Evolutionary conservation across 208 protist species (phyloP), one percentile per base, ranked within the genome.

Genomic region (Leishmania guyanensis): DNA sequence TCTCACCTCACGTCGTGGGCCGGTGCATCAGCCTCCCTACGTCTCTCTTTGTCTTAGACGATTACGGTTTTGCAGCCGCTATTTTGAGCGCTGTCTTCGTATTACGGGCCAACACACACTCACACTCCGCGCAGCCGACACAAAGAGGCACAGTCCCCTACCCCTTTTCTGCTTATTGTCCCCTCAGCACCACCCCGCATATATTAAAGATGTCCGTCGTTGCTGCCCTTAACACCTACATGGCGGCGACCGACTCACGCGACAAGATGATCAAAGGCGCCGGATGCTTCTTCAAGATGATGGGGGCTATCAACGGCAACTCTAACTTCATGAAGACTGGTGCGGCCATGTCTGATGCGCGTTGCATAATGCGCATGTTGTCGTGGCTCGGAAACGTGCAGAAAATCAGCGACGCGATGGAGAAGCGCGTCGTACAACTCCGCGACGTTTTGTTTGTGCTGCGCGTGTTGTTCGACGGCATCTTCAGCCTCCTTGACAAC

Each of bases 401-500:
- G 77, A 93, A 92, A 70, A 46, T 96, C 62, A 86, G 77, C 48
- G 78, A 87, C 43, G 87, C 89, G 1, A 82, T 95, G 73, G 86
- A 89, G 72, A 92, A 90, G 81, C 72, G 82, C 72, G 72, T 75
- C 17, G 86, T 87, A 53, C 78, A 86, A 54, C 75, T 86, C 3
- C 91, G 91, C 46, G 91, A 94, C 46, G 78, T 93, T 12, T 64
- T 97, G 70, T 92, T 81, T 74, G 64, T 97, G 14, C 69, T 91
- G 72, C 91, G 90, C 53, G 84, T 96, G 29, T 62, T 94, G 48
- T 92, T 89, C 48, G 94, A 97, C 76, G 86, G 87, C 54, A 77
- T 95, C 77, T 97, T 97, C 87, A 93, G 90, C 68, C 54, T 93
- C 6, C 81, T 91, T 33, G 93, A 97, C 81, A 97, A 97, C 85